Percentiles rank a stretch among this genome's conserved stretches.
These are phyloP conservation scores for Lolium multiflorum DNA, from an alignment of 176 grass and related monocot species.

Conservation along the genomic window DNA sequence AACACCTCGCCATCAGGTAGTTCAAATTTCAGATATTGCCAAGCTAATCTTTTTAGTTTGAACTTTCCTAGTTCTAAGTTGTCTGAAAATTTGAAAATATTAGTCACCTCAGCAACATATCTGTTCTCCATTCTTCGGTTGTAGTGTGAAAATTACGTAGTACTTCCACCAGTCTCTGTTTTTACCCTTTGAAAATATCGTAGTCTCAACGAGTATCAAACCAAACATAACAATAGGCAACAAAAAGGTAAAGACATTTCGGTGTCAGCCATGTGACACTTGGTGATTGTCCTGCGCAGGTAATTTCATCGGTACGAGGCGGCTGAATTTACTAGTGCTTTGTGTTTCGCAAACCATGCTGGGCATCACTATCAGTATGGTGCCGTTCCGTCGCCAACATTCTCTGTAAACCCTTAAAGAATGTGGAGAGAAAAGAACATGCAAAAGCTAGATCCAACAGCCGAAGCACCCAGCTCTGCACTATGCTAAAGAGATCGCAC, in stretches of 20 bases:
- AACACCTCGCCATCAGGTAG: too few species aligned
- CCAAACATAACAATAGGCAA: not conserved
- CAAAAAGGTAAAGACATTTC: slow-evolving; percentile 13
- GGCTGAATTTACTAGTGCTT: too few species aligned
- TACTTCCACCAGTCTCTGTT: not conserved
- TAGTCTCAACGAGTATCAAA: not conserved
- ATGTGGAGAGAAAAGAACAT: not conserved
- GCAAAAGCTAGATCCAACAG: slow-evolving; percentile 27
- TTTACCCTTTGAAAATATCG: not conserved
- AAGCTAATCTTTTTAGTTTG: not conserved
- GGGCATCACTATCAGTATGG: not conserved
- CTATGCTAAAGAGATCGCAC: not conserved
- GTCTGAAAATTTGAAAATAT: not conserved
- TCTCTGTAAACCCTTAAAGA: not conserved
- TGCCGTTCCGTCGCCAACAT: not conserved
- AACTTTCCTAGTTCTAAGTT: not conserved
- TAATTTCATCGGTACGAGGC: too few species aligned
- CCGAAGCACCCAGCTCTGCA: not conserved
- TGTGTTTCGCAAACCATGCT: not conserved
- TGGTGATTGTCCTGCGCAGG: too few species aligned
- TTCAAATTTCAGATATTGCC: not conserved
- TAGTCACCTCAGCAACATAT: not conserved
- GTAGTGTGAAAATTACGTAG: not conserved
- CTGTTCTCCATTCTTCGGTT: not conserved
- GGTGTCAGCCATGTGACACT: slow-evolving; percentile 15